Percentiles rank a stretch among this genome's conserved stretches.
Evolutionary conservation across 2,329 filamentous ascomycete species (phyloP).

Genomic region (Juglanconis oblonga): DNA sequence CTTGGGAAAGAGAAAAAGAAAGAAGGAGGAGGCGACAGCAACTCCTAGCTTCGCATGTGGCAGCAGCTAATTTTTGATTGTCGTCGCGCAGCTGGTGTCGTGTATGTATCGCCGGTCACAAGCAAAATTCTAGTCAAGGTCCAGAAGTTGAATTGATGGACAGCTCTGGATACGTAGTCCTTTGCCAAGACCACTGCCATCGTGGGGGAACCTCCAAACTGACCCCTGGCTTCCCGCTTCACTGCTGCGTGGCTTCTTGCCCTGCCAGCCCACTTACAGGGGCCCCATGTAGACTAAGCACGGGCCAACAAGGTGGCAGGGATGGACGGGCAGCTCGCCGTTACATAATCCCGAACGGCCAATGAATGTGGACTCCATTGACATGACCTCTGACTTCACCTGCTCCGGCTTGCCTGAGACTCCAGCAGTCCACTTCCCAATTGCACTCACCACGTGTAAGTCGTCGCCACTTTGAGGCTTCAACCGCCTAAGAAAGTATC

Average conservation of each 20-base stretch:
- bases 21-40: constrained; percentile 13
- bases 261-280: background rate
- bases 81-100: constrained; percentile 6
- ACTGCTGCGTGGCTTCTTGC: constrained; percentile 14
- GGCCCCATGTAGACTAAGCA: background rate
- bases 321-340: background rate
- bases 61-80: constrained; percentile 3
- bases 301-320: background rate
- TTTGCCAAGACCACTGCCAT: constrained; percentile 28
- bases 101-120: background rate
- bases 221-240: constrained; percentile 3
- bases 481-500: background rate
- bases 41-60: constrained; percentile 18
- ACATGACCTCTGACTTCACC: constrained; percentile 17
- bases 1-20: constrained; percentile 18
- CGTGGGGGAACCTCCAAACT: constrained; percentile 7
- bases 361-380: constrained; percentile 6
- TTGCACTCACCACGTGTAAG: constrained; percentile 4
- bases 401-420: background rate
- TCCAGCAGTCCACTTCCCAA: background rate
- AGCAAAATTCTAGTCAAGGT: constrained; percentile 1
- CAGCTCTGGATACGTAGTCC: constrained; percentile 32
- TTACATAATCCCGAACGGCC: constrained; percentile 15
- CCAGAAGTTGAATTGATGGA: constrained; percentile 13
- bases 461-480: background rate